phyloP scores from a whole-genome alignment of 768 basidiomycete genomes.

The Rubroboletus satanas region DNA sequence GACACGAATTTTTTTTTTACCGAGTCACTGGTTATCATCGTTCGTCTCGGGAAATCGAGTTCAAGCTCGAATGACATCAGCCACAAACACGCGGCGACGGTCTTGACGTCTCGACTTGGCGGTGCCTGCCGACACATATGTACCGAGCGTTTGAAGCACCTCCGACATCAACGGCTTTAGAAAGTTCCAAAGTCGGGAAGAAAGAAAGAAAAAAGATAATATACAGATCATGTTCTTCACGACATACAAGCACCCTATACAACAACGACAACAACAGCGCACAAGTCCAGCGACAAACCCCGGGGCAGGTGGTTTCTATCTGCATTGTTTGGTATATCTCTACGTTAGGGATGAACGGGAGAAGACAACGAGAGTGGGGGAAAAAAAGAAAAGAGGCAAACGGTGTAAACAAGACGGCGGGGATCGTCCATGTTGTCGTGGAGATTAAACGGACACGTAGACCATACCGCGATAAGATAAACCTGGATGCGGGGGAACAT shows the following conservation, averaged over 20 bases:
- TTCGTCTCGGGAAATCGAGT: background rate
- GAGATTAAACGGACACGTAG: slow-evolving; percentile 1
- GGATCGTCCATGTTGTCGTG: slow-evolving; percentile 4
- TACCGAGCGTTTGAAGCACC: background rate
- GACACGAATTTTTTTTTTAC: too few species aligned
- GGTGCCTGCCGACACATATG: background rate
- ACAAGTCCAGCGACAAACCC: background rate
- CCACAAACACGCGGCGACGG: background rate
- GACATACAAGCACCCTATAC: background rate
- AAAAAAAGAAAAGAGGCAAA: background rate
- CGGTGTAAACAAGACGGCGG: background rate
- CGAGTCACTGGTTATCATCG: too few species aligned
- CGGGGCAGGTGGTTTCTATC: slow-evolving; percentile 11
- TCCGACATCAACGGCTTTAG: background rate
- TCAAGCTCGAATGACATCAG: background rate
- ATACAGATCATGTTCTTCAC: slow-evolving; percentile 1
- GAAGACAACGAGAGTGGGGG: background rate
- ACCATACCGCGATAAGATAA: slow-evolving; percentile 5
- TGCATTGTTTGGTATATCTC: slow-evolving; percentile 24
- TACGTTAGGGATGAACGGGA: slow-evolving; percentile 9
- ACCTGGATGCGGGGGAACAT: background rate
- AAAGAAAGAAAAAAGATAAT: background rate
- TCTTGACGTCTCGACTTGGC: background rate
- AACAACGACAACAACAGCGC: background rate
- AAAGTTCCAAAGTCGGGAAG: background rate